A percentile compares a stretch with the other conserved stretches of the same genome.
These are phyloP conservation scores for Alternaria sp. DNA, from an alignment of 2,329 filamentous ascomycete genomes.

Conservation along the genomic window DNA sequence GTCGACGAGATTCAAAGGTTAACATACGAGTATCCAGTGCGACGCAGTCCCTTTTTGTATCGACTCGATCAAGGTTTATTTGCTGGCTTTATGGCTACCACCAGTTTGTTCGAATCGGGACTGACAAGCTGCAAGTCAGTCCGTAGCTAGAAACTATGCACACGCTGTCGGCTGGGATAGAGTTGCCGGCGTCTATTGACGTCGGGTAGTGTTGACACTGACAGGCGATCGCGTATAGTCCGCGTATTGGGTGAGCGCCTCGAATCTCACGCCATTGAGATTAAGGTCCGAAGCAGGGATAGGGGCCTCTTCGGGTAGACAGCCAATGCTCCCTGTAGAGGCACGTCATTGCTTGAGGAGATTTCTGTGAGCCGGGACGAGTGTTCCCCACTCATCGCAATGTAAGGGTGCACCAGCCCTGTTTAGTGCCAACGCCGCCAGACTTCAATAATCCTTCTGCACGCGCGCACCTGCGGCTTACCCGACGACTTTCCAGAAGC, in stretches of 20 bases:
- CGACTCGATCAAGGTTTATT: slow-evolving; percentile 20
- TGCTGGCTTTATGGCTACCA: slow-evolving; percentile 19
- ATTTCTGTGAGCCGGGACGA: slow-evolving; percentile 32
- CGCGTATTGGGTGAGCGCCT: slow-evolving; percentile 27
- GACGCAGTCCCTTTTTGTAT: slow-evolving; percentile 17
- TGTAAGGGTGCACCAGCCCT: slow-evolving; percentile 19
- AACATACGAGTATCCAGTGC: slow-evolving; percentile 12
- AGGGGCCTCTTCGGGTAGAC: slow-evolving; percentile 23
- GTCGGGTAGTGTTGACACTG: slow-evolving; percentile 35
- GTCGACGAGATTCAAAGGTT: slow-evolving; percentile 15
- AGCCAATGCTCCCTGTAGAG: slow-evolving; percentile 25
- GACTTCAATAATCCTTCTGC: slow-evolving; percentile 29
- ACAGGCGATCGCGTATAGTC: slow-evolving; percentile 25
- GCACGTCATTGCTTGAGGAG: slow-evolving; percentile 43
- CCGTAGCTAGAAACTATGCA: neutral
- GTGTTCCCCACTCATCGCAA: slow-evolving; percentile 23
- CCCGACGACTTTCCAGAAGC: slow-evolving; percentile 40
- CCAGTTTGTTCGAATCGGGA: slow-evolving; percentile 17
- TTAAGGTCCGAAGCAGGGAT: slow-evolving; percentile 24
- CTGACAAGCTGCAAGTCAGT: slow-evolving; percentile 29
- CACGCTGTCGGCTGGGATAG: slow-evolving; percentile 12
- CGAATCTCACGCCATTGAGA: slow-evolving; percentile 11
- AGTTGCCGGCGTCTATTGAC: slow-evolving; percentile 27
- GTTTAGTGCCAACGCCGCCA: slow-evolving; percentile 30
- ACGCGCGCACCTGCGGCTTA: slow-evolving; percentile 23